A percentile compares a stretch with the other conserved stretches of the same genome.
Evolutionary conservation across 108 stramenopile genomes (phyloP).

Genomic region (Epithemia pelagica): DNA sequence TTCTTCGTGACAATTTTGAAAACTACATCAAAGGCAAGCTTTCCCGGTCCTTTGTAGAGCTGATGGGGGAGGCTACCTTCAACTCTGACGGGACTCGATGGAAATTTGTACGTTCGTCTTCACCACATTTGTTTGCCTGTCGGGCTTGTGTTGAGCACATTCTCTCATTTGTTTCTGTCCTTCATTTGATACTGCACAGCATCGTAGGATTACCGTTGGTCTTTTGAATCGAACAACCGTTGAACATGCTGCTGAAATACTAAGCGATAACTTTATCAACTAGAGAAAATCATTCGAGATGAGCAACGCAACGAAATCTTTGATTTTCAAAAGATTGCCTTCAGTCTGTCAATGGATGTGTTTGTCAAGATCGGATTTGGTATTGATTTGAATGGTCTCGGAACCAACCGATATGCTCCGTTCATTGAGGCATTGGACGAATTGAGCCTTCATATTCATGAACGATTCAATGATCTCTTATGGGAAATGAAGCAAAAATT

Average conservation of each 20-base stretch:
- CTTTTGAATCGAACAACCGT: slow-evolving; percentile 31
- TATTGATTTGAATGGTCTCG: slow-evolving; percentile 20
- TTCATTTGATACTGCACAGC: too few species aligned
- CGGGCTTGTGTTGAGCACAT: too few species aligned
- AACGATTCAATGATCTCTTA: slow-evolving; percentile 29
- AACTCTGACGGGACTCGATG: slow-evolving; percentile 31
- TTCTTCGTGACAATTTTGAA: slow-evolving; percentile 37
- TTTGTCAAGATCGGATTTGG: slow-evolving; percentile 51
- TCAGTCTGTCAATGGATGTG: slow-evolving; percentile 30
- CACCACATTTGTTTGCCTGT: too few species aligned
- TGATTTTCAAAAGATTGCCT: slow-evolving; percentile 31
- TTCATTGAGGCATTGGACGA: slow-evolving; percentile 40
- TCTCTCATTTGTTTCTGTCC: too few species aligned
- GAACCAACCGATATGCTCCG: background rate
- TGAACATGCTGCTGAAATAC: slow-evolving; percentile 7
- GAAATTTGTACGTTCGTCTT: too few species aligned
- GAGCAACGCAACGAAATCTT: slow-evolving; percentile 1
- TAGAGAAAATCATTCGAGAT: slow-evolving; percentile 3
- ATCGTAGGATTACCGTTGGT: slow-evolving; percentile 40
- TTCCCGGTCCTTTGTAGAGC: slow-evolving; percentile 3
- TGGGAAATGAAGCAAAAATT: slow-evolving; percentile 20
- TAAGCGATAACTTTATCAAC: slow-evolving; percentile 12
- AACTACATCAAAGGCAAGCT: slow-evolving; percentile 41
- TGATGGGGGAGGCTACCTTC: slow-evolving; percentile 45
- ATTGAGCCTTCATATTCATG: slow-evolving; percentile 12